phyloP scores from a whole-genome alignment of 1,284 basidiomycete genomes.

The Apiotrichum siamense region DNA sequence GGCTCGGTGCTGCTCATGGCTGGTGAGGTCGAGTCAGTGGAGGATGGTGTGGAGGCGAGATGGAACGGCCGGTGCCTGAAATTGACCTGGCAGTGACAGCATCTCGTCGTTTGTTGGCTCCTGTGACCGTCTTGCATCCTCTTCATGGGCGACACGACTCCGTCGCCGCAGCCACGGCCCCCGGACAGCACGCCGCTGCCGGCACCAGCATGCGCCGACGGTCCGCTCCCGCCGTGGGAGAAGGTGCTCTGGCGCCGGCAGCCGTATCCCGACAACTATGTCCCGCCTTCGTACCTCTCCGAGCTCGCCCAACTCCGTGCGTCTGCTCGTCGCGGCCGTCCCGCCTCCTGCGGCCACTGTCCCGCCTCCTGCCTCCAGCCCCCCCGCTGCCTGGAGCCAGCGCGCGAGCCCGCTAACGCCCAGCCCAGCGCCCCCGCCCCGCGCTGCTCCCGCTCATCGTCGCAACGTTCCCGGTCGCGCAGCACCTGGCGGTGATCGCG shows the following conservation, averaged over 20 bases:
- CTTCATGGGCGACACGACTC: no score
- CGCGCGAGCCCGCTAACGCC: not conserved
- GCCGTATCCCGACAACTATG: constrained; percentile 75
- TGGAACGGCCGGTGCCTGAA: constrained; percentile 7
- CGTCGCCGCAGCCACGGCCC: no score
- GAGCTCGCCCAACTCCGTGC: constrained; percentile 69
- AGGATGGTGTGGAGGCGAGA: no score
- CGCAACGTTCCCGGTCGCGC: constrained; percentile 71
- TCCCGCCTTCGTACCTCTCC: constrained; percentile 69
- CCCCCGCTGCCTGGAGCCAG: no score
- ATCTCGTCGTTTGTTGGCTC: not conserved
- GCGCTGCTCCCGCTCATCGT: constrained; percentile 65
- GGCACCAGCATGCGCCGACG: not conserved
- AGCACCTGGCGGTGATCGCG: constrained; percentile 73
- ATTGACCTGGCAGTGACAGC: not conserved
- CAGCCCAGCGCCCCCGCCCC: constrained; percentile 32
- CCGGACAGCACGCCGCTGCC: not conserved
- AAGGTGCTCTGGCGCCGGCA: constrained; percentile 79
- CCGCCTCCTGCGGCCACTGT: no score
- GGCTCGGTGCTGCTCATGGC: not conserved
- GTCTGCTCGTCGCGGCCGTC: no score
- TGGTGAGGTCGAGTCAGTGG: not conserved
- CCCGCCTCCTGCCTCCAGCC: no score
- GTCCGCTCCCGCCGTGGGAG: constrained; percentile 59
- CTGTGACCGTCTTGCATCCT: no score